A percentile compares a stretch with the other conserved stretches of the same genome.
Evolutionary conservation across 2,329 filamentous ascomycete species (phyloP).

Genomic region (Lachnum nothofagi): DNA sequence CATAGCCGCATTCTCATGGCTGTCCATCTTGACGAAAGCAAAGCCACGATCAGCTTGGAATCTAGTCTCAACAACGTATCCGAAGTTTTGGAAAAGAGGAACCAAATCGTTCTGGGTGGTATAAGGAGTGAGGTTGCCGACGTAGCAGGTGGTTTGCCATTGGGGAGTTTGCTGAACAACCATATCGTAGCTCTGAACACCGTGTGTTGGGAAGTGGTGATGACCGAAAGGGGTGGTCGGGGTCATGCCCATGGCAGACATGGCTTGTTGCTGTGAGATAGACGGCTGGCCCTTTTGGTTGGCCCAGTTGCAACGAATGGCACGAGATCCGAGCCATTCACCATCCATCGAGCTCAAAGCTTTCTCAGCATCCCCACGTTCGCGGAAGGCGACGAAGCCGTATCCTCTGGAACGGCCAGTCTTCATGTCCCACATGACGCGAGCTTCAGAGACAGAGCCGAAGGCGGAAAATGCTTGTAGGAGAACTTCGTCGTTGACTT

Average conservation of each 20-base stretch:
- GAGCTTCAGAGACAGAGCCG: conserved; percentile 90
- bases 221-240: conserved; percentile 94
- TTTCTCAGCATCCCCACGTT: conserved; percentile 89
- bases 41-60: conserved; percentile 98
- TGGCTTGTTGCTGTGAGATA: conserved; percentile 93
- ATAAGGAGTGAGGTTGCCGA: conserved; percentile 95
- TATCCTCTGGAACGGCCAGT: conserved; percentile 95
- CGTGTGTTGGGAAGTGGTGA: conserved; percentile 96
- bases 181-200: conserved; percentile 96
- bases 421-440: conserved; percentile 99
- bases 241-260: conserved; percentile 97
- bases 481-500: conserved; percentile 95
- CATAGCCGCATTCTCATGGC: conserved; percentile 96
- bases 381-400: conserved; percentile 95
- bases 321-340: conserved; percentile 96
- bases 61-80: conserved; percentile 92
- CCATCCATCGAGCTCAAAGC: conserved; percentile 97
- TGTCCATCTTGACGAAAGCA: conserved; percentile 99
- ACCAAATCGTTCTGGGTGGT: conserved; percentile 94
- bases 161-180: conserved; percentile 88
- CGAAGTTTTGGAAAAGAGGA: conserved; percentile 98
- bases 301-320: conserved; percentile 99
- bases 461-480: conserved; percentile 93
- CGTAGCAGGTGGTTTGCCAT: conserved; percentile 98
- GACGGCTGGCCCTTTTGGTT: conserved; percentile 99